phyloP scores from a whole-genome alignment of 179 eudicot genomes.

The Silene vulgaris region DNA sequence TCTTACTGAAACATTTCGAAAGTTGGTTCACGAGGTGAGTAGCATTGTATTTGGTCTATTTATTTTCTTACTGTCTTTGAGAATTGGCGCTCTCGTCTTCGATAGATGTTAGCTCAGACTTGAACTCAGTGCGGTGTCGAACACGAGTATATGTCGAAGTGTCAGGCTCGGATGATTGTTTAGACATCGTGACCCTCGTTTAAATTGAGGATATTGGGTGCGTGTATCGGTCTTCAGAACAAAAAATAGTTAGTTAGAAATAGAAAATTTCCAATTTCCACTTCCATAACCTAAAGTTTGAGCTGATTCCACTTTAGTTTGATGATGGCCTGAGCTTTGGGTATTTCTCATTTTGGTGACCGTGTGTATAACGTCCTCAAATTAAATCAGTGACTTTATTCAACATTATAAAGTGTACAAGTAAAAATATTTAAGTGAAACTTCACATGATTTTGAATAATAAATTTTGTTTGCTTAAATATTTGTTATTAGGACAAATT shows the following conservation, averaged over 20 bases:
- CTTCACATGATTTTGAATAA: too few species aligned
- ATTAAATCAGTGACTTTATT: not conserved
- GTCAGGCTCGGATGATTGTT: not conserved
- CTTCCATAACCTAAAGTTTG: not conserved
- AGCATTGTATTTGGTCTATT: constrained; percentile 15
- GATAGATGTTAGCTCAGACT: not conserved
- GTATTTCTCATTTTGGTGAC: not conserved
- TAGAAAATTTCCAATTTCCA: not conserved
- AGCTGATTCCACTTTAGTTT: not conserved
- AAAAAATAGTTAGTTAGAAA: not conserved
- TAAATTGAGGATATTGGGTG: not conserved
- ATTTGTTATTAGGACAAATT: too few species aligned
- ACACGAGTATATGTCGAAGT: not conserved
- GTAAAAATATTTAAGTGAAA: not conserved
- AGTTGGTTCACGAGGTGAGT: constrained; percentile 64
- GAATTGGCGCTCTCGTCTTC: not conserved
- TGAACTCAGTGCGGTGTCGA: not conserved
- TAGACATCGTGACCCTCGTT: not conserved
- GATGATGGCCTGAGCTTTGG: not conserved
- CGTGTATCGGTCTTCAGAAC: not conserved
- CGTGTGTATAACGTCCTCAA: not conserved
- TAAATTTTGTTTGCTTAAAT: too few species aligned
- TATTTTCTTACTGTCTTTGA: not conserved
- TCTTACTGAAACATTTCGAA: constrained; percentile 50
- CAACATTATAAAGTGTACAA: not conserved